These are phyloP conservation scores for Botrytis porri DNA, from an alignment of 2,329 filamentous ascomycete species.

Conservation along the genomic window DNA sequence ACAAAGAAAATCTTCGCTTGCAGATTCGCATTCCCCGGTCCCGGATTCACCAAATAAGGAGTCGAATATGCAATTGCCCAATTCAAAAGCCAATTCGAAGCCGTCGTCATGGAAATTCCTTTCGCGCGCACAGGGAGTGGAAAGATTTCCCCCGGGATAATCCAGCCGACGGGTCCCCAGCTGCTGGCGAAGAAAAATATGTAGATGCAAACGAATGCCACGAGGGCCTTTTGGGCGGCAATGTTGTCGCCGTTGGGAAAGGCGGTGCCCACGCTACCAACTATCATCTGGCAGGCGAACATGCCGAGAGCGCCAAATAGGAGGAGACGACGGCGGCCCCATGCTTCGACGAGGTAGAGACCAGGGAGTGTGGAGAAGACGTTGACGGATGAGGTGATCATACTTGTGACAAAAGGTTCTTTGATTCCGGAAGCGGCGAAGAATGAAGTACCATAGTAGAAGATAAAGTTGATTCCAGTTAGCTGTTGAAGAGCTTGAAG, in stretches of 20 bases:
- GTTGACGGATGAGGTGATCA: conserved; percentile 71
- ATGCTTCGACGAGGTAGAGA: conserved; percentile 81
- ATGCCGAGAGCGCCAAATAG: conserved; percentile 77
- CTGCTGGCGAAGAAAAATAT: conserved; percentile 21
- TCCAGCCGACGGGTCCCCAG: conserved; percentile 55
- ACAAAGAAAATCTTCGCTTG: conserved; percentile 46
- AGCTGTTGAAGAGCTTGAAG: conserved; percentile 31
- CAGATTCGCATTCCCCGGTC: conserved; percentile 42
- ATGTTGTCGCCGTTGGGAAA: conserved; percentile 44
- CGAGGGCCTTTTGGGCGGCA: conserved; percentile 46
- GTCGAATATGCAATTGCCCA: conserved; percentile 67
- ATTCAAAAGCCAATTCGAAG: conserved; percentile 88
- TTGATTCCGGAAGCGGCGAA: conserved; percentile 70
- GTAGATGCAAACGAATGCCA: conserved; percentile 59
- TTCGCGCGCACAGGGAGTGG: conserved; percentile 65
- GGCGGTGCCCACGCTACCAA: conserved; percentile 56
- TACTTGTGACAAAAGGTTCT: conserved; percentile 74
- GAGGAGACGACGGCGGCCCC: conserved; percentile 77
- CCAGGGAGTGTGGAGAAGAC: conserved; percentile 75
- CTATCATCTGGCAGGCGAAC: conserved; percentile 82
- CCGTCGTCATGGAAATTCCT: conserved; percentile 79
- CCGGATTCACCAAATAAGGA: conserved; percentile 58
- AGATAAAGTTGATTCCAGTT: conserved; percentile 90
- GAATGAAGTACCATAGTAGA: conserved; percentile 91
- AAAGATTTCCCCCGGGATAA: conserved; percentile 85